Evolutionary conservation across 148 eudicot species (phyloP), one percentile per base, ranked within the genome.

Genomic region (Silene uniflora): DNA sequence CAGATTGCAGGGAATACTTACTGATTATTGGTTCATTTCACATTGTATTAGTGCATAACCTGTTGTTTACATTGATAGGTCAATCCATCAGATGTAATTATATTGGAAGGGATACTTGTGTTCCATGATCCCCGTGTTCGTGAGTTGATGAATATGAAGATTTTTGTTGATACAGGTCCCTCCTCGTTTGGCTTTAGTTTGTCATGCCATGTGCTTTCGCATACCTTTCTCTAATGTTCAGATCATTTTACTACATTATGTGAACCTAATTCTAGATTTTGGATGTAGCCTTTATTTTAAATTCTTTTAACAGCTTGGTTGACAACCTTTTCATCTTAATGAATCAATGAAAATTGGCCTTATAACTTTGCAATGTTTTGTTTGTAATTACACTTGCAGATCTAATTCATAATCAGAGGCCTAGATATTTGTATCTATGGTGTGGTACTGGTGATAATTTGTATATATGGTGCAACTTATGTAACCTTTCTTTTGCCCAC

Each of bases 151-250:
- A 95, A 88, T 87, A 95, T 95, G 98, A 95, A 92, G 89, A 95
- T 95, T 74, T 95, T 95, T 87, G 97, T 95, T 47, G 98, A 95
- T 92, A 92, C 98, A 95, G 98, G 98, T 95, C 88, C 82, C 75
- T 77, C 80, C 82, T 78, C 77, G 69, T 69, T 73, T 79, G 77
- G 72, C 68, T 73, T 63, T 4, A 52, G 2, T 64, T 44, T 44
- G 29, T 14, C 6, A 75, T 75, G 74, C 49, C 19, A 27, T 64
- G 80, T 71, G 49, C 19, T 68, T 21, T 39, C 3, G 32, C 60
- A 63, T 56, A 4, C 23, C 42, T 73, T 62, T 73, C 22, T 35
- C 22, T 60, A n/a, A 62, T 67, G 59, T 25, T 42, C 42, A 10
- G 24, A 29, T 68, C 70, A 5, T 68, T 49, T 67, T 22, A 52